Evolutionary conservation across 1,284 basidiomycete genomes (phyloP).

Genomic region (Trichosporon inkin): DNA sequence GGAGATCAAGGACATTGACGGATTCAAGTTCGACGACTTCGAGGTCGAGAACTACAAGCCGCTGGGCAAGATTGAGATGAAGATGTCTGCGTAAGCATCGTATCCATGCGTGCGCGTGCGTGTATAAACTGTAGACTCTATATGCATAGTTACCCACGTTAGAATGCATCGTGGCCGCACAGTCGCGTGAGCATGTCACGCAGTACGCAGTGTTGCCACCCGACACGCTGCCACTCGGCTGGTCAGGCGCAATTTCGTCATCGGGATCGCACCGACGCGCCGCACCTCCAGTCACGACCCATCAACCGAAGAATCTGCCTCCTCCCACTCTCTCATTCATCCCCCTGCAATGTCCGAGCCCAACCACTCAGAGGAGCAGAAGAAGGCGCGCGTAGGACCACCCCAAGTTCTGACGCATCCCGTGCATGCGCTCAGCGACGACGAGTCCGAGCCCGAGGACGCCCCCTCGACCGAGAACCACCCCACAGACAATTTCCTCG

Average conservation of each 20-base stretch:
- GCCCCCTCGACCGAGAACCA: conserved; percentile 20
- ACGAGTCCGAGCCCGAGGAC: conserved; percentile 32
- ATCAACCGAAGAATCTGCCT: too few relatives aligned
- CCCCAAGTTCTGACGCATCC: conserved; percentile 19
- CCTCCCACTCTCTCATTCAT: background rate
- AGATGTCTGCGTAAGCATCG: conserved; percentile 73
- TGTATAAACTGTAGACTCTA: too few relatives aligned
- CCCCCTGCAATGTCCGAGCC: background rate
- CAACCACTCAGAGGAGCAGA: background rate
- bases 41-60: conserved; percentile 82
- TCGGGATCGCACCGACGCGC: too few relatives aligned
- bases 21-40: conserved; percentile 76
- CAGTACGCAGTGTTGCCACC: too few relatives aligned
- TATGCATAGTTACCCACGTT: too few relatives aligned
- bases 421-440: conserved; percentile 23
- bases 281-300: too few relatives aligned
- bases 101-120: too few relatives aligned
- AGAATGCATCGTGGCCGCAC: too few relatives aligned
- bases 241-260: too few relatives aligned
- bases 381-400: background rate
- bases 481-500: conserved; percentile 52
- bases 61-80: conserved; percentile 85
- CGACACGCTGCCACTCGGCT: too few relatives aligned
- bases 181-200: too few relatives aligned
- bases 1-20: conserved; percentile 65